Evolutionary conservation across 2,329 filamentous ascomycete species (phyloP), one percentile per base, ranked within the genome.

Genomic region (Botrytis byssoidea): DNA sequence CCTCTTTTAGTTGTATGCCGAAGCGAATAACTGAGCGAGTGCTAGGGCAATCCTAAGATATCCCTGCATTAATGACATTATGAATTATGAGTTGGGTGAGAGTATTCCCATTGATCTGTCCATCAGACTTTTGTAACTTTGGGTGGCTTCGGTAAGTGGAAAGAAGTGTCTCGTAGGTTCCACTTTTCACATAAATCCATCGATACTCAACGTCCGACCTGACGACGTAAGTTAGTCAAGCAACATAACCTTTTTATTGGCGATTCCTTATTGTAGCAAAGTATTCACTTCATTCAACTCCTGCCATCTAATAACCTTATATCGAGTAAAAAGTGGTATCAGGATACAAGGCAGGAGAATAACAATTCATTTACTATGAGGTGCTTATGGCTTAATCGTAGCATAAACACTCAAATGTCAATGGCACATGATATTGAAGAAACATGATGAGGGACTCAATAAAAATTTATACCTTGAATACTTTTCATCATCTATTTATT

Each of bases 311-410:
- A 91, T 91, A 90, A 86, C 88, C 88, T 89, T 82, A 84, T 85
- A 85, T 83, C 83, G 79, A 79, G 77, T 59, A 73, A 77, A 82
- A 76, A 83, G 90, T 87, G 85, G 86, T 84, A 83, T 82, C 83
- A 89, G 89, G 90, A 91, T 91, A 92, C 89, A 91, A 90, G 86
- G 88, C 86, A 84, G 88, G 90, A 91, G 89, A 82, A 93, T 81
- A 92, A 76, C 72, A 80, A 86, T 82, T 83, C 77, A 74, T 76
- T 75, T 75, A 74, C 72, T 73, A 82, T 83, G 81, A 83, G 82
- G 80, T 81, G 81, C 82, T 81, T 78, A 59, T 73, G 48, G 59
- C 64, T 75, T 66, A 37, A 59, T 60, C 79, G 57, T 78, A 70
- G 71, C 66, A 71, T 73, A 73, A 51, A 68, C 75, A 74, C 78